phyloP scores from a whole-genome alignment of 2,329 filamentous ascomycete genomes.

The Mycosphaerelloides madeirae region DNA sequence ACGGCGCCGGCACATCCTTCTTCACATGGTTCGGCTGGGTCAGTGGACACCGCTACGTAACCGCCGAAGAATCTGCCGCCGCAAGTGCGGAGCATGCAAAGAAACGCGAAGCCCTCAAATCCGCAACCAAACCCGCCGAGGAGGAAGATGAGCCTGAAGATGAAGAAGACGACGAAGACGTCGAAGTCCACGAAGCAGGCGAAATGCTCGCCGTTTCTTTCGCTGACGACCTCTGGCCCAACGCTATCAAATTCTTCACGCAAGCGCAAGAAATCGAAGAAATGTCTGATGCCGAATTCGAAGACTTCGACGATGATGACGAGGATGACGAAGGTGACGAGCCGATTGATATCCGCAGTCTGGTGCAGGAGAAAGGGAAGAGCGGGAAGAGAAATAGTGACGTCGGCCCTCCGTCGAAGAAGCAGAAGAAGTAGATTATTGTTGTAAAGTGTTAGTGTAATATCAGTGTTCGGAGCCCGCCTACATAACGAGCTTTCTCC shows the following conservation, averaged over 20 bases:
- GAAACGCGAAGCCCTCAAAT: slow-evolving; percentile 46
- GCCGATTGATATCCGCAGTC: slow-evolving; percentile 42
- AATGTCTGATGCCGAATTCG: slow-evolving; percentile 64
- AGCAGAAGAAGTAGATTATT: slow-evolving; percentile 32
- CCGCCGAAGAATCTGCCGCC: slow-evolving; percentile 64
- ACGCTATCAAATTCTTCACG: slow-evolving; percentile 84
- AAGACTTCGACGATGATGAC: slow-evolving; percentile 48
- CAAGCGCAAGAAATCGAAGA: slow-evolving; percentile 64
- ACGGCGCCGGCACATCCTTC: slow-evolving; percentile 59
- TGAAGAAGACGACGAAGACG: slow-evolving; percentile 59
- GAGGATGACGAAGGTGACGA: slow-evolving; percentile 55
- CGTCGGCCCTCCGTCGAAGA: slow-evolving; percentile 37
- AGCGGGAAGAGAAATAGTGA: slow-evolving; percentile 38
- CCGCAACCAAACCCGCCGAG: too few relatives aligned
- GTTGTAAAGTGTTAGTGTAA: too few relatives aligned
- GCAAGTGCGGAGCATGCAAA: slow-evolving; percentile 59
- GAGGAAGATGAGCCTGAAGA: slow-evolving; percentile 59
- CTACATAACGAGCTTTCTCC: too few relatives aligned
- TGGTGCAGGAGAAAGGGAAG: slow-evolving; percentile 44
- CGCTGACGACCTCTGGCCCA: slow-evolving; percentile 83
- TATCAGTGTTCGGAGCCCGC: too few relatives aligned
- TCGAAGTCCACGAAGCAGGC: slow-evolving; percentile 83
- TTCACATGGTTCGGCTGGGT: slow-evolving; percentile 84
- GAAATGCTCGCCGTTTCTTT: slow-evolving; percentile 77
- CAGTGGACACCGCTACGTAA: slow-evolving; percentile 59